Percentiles rank a stretch among this genome's conserved stretches.
phyloP scores from a whole-genome alignment of 2,329 filamentous ascomycete genomes.

The Xylariales sp. region DNA sequence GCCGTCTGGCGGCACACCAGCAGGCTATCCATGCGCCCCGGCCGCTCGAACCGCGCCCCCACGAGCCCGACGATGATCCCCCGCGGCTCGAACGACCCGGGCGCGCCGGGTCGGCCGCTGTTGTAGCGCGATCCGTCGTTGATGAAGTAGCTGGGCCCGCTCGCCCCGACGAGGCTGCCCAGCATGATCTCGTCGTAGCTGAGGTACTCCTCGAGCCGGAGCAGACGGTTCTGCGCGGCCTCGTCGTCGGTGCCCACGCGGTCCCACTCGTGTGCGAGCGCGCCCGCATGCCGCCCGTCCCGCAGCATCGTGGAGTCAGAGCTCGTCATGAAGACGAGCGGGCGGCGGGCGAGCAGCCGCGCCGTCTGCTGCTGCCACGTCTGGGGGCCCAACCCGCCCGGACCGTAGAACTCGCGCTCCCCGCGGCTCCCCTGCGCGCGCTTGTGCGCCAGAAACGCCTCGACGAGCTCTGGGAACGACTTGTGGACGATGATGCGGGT shows the following conservation, averaged over 20 bases:
- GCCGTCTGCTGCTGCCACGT: slow-evolving; percentile 16
- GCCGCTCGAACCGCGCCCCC: slow-evolving; percentile 25
- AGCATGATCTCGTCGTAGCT: slow-evolving; percentile 31
- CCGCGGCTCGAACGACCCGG: slow-evolving; percentile 17
- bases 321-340: slow-evolving; percentile 16
- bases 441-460: slow-evolving; percentile 22
- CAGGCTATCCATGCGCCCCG: slow-evolving; percentile 21
- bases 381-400: slow-evolving; percentile 11
- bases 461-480: slow-evolving; percentile 18
- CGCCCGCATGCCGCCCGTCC: slow-evolving; percentile 4
- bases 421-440: slow-evolving; percentile 13
- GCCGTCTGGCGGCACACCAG: slow-evolving; percentile 3
- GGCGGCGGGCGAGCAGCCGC: slow-evolving; percentile 19
- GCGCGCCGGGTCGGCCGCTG: background rate
- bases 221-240: slow-evolving; percentile 7
- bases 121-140: slow-evolving; percentile 24
- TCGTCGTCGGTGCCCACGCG: slow-evolving; percentile 18
- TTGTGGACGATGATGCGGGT: slow-evolving; percentile 22
- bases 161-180: slow-evolving; percentile 23
- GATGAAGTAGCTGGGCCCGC: slow-evolving; percentile 23
- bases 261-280: slow-evolving; percentile 18
- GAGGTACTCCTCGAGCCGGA: slow-evolving; percentile 20
- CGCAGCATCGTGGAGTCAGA: slow-evolving; percentile 19
- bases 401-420: slow-evolving; percentile 16
- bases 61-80: slow-evolving; percentile 27